A percentile compares a stretch with the other conserved stretches of the same genome.
These are phyloP conservation scores for Botrytis paeoniae DNA, from an alignment of 2,329 filamentous ascomycete species.

Conservation along the genomic window DNA sequence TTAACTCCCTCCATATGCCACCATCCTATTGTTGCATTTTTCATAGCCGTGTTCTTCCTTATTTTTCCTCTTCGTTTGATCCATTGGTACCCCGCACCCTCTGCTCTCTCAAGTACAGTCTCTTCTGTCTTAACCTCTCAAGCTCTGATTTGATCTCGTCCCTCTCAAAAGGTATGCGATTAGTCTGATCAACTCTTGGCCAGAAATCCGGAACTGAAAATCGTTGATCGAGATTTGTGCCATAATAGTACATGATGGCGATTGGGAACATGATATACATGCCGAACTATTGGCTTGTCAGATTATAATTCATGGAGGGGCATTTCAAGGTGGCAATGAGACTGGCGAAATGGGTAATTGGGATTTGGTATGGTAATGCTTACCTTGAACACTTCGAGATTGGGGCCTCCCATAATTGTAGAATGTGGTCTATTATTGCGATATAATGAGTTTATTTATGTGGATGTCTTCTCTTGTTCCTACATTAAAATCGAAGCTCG, in stretches of 20 bases:
- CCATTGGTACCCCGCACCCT: constrained; percentile 33
- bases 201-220: constrained; percentile 92
- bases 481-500: neutral
- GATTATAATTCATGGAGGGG: constrained; percentile 9
- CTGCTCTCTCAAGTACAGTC: constrained; percentile 38
- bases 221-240: constrained; percentile 90
- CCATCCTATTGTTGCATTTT: neutral
- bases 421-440: neutral
- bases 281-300: constrained; percentile 66
- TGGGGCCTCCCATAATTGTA: constrained; percentile 70
- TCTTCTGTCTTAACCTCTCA: constrained; percentile 34
- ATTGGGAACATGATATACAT: constrained; percentile 99
- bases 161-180: constrained; percentile 71
- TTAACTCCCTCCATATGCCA: neutral
- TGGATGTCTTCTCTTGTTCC: neutral
- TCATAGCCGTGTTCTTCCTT: neutral
- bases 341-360: constrained; percentile 4
- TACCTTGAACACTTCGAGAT: constrained; percentile 95
- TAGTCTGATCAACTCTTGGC: constrained; percentile 76
- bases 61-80: constrained; percentile 16
- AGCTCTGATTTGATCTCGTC: constrained; percentile 79
- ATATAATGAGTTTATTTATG: neutral
- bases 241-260: constrained; percentile 99
- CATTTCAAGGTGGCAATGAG: constrained; percentile 24
- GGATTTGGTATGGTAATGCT: constrained; percentile 24